phyloP scores from a whole-genome alignment of 2,329 filamentous ascomycete species.

The Clonostachys chloroleuca region DNA sequence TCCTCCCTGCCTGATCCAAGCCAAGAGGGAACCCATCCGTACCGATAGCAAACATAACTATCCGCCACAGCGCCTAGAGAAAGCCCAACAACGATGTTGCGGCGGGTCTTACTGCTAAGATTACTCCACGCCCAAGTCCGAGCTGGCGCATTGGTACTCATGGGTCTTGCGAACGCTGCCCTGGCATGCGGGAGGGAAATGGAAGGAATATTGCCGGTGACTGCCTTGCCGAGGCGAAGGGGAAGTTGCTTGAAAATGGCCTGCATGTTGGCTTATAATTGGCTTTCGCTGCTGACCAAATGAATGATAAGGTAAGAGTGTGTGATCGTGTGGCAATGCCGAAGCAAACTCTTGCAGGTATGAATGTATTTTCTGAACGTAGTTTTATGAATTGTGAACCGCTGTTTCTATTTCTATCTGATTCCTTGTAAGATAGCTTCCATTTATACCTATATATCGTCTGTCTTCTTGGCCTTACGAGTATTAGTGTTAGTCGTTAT shows the following conservation, averaged over 20 bases:
- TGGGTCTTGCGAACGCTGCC: not conserved
- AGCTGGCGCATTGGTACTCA: not conserved
- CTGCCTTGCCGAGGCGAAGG: conserved; percentile 3
- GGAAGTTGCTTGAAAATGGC: conserved; percentile 9
- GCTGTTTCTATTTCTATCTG: not conserved
- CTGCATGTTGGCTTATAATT: not conserved
- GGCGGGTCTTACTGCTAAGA: conserved; percentile 16
- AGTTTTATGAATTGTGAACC: not conserved
- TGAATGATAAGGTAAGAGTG: not conserved
- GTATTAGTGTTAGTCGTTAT: conserved; percentile 3
- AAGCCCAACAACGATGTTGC: conserved; percentile 13
- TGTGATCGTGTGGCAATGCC: not conserved
- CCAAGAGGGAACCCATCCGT: no score
- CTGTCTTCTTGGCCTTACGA: no score
- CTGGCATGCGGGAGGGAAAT: conserved; percentile 6
- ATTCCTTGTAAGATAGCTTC: no score
- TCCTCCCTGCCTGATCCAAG: no score
- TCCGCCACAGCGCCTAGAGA: conserved; percentile 11
- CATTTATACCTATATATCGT: no score
- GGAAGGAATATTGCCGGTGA: conserved; percentile 12
- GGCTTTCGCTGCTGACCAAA: not conserved
- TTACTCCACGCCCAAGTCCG: conserved; percentile 15
- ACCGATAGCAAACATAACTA: conserved; percentile 12
- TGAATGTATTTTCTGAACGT: not conserved
- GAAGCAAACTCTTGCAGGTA: not conserved